A percentile compares a stretch with the other conserved stretches of the same genome.
Conservation (phyloP, 148 eudicot species). For the Nyssa sinensis region DNA sequence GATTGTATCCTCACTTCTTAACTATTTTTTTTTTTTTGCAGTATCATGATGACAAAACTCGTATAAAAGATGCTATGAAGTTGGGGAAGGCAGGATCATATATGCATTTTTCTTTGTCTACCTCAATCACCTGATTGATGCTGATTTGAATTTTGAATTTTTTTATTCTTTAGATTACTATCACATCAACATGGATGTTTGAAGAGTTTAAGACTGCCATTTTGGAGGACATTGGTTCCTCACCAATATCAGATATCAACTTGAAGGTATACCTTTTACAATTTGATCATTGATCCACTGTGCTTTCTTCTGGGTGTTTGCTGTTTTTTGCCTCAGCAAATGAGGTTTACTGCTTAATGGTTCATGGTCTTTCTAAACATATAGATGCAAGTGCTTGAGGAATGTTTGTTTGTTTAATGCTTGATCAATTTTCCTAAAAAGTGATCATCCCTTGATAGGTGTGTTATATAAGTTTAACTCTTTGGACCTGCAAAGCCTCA, state of each 20-base stretch:
- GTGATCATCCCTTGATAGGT: neutral
- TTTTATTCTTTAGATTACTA: constrained; percentile 44
- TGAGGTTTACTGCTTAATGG: neutral
- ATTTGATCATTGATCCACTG: neutral
- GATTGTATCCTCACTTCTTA: neutral
- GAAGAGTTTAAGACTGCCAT: constrained; percentile 74
- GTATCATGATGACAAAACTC: constrained; percentile 87
- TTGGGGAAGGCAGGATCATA: constrained; percentile 54
- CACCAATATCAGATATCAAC: constrained; percentile 68
- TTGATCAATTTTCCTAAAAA: neutral
- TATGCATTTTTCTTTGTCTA: neutral
- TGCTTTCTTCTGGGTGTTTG: neutral
- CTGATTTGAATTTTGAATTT: constrained; percentile 6
- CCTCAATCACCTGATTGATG: neutral
- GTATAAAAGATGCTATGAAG: constrained; percentile 75
- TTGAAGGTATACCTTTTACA: constrained; percentile 50
- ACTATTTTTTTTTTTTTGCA: constrained; percentile 32
- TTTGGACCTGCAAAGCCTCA: too few species aligned
- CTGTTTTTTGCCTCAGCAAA: neutral
- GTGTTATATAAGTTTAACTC: neutral
- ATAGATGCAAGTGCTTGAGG: neutral
- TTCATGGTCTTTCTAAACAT: neutral
- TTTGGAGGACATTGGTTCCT: constrained; percentile 41
- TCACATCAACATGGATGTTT: constrained; percentile 60
- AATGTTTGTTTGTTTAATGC: neutral